Evolutionary conservation across 306 rosid species (phyloP), one percentile per base, ranked within the genome.

Genomic region (Sicyos baderoa): DNA sequence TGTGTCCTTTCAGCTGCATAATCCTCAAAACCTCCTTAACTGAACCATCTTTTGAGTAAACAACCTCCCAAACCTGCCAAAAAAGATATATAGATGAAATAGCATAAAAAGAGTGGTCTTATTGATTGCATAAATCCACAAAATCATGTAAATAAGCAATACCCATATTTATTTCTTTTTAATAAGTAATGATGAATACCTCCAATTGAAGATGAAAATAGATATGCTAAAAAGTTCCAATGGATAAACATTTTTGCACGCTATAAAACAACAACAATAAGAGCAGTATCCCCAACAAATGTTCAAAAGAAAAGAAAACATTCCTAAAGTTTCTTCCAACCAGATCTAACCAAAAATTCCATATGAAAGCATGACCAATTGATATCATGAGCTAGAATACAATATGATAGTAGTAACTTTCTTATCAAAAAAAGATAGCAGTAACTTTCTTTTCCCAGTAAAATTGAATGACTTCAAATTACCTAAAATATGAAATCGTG

Each of bases 1-100:
- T 90, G 68, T 94, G 99, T 68, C 99, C 99, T 84, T 94, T 94
- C 51, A 94, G 96, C 86, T 94, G 99, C 99, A 94, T 94, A 62
- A 75, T 97, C 48, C 74, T 90, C 79, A 84, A 54, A 87, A 94
- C 86, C 85, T 94, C 97, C 89, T 88, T 94, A 71, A 79, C 92
- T 5, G 95, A 90, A 82, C 99, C 99, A 81, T 86, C 99, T 83
- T 94, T 94, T 4, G 90, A 83, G 84, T 84, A 94, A 48, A 87
- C 84, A 48, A 94, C 80, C 82, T 94, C 99, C 99, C 99, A 94
- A 59, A 94, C 79, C 99, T 94, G 81, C 71, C 76, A 76, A 63
- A 58, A 71, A 7, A 22, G 68, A 49, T 15, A 56, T 25, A 68
- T 8, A 9, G 48, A 72, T 25, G 50, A 54, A 52, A 68, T 18